Conservation (phyloP, 106 monocot species). For the Agapanthus africanus region DNA sequence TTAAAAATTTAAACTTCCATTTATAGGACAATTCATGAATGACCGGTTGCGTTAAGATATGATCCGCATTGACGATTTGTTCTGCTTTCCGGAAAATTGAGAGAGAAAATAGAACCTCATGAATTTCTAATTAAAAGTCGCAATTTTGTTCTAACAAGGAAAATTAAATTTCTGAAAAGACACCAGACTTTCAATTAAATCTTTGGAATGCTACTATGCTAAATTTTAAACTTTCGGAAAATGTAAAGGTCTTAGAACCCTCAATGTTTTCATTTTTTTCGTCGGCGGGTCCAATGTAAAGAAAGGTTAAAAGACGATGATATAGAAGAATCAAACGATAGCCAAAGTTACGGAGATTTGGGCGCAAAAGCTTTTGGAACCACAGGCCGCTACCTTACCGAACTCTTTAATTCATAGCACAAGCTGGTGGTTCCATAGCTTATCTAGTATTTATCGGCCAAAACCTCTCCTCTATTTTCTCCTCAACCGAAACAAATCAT, state of each 20-base stretch:
- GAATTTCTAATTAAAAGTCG: too few relatives aligned
- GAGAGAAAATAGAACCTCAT: too few relatives aligned
- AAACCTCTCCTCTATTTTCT: conserved; percentile 69
- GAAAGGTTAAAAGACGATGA: conserved; percentile 51
- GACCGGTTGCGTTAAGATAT: too few relatives aligned
- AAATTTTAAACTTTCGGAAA: not conserved
- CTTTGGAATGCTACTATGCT: too few relatives aligned
- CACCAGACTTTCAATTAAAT: too few relatives aligned
- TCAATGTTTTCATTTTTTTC: not conserved
- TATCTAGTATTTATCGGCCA: conserved; percentile 93
- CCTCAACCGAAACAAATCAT: conserved; percentile 3
- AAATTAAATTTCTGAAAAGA: too few relatives aligned
- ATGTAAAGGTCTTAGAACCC: not conserved
- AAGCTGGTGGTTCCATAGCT: conserved; percentile 78
- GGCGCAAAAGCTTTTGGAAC: conserved; percentile 64
- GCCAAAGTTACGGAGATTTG: conserved; percentile 73
- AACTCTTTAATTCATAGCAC: conserved; percentile 69
- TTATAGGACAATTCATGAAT: too few relatives aligned
- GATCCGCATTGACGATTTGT: too few relatives aligned
- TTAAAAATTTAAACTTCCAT: too few relatives aligned
- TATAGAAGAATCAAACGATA: conserved; percentile 10
- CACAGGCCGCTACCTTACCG: conserved; percentile 63
- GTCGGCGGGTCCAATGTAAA: conserved; percentile 67
- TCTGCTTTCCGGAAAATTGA: too few relatives aligned
- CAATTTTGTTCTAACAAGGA: too few relatives aligned